Percentiles rank a stretch among this genome's conserved stretches.
These are phyloP conservation scores for Silene conica DNA, from an alignment of 148 eudicot genomes.

Conservation along the genomic window DNA sequence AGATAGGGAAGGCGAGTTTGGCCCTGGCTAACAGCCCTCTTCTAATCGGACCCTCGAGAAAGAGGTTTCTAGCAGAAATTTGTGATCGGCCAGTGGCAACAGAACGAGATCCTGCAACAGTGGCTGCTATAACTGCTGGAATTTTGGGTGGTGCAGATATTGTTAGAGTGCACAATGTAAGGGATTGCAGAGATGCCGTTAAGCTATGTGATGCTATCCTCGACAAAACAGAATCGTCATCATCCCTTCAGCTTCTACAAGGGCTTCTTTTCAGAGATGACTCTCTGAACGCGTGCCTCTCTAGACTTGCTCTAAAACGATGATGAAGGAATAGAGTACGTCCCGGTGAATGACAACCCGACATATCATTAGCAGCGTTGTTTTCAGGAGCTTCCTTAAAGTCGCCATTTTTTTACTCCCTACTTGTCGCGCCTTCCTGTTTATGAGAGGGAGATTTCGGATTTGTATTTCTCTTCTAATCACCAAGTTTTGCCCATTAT, in stretches of 20 bases:
- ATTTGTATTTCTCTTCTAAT: too few species aligned
- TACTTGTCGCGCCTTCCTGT: neutral
- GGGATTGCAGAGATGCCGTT: conserved; percentile 65
- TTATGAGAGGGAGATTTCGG: too few species aligned
- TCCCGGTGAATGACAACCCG: conserved; percentile 88
- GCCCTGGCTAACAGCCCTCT: conserved; percentile 67
- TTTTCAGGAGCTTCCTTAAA: conserved; percentile 75
- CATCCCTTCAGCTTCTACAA: neutral
- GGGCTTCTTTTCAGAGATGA: too few species aligned
- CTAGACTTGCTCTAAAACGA: too few species aligned
- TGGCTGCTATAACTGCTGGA: conserved; percentile 63
- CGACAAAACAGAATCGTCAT: conserved; percentile 16
- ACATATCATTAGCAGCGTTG: conserved; percentile 67
- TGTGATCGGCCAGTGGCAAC: conserved; percentile 48
- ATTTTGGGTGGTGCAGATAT: conserved; percentile 79
- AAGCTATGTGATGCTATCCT: conserved; percentile 78
- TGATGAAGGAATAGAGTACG: conserved; percentile 26
- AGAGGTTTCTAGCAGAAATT: conserved; percentile 76
- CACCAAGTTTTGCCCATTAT: too few species aligned
- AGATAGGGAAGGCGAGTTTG: conserved; percentile 57
- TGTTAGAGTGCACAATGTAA: conserved; percentile 83
- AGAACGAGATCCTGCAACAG: conserved; percentile 75
- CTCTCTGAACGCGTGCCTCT: too few species aligned
- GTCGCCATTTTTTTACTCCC: too few species aligned
- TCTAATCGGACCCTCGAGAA: conserved; percentile 82